These are phyloP conservation scores for Aspergillus brunneoviolaceus DNA, from an alignment of 2,329 filamentous ascomycete genomes.

Conservation along the genomic window DNA sequence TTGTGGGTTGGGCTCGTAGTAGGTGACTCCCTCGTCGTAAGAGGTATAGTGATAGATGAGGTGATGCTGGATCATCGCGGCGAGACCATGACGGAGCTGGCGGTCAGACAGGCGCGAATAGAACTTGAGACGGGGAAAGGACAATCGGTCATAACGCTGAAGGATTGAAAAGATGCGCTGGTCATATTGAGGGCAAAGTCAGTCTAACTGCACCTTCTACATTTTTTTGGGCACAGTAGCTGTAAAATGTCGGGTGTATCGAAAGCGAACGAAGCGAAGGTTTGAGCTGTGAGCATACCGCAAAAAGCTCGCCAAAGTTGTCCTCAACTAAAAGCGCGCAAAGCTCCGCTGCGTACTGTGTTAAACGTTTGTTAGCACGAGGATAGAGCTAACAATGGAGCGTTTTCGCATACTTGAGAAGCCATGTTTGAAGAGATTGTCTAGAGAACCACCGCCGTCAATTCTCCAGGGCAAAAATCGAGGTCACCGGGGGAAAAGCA, in stretches of 20 bases:
- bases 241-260: not conserved
- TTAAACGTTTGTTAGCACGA: conserved; percentile 26
- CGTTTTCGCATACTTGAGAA: conserved; percentile 53
- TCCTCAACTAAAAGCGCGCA: conserved; percentile 87
- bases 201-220: not conserved
- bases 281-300: conserved; percentile 60
- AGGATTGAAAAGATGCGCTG: conserved; percentile 84
- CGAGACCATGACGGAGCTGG: conserved; percentile 77
- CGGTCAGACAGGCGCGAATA: conserved; percentile 71
- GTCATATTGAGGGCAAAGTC: conserved; percentile 6
- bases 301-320: conserved; percentile 85
- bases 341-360: conserved; percentile 74
- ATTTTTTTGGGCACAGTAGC: not conserved
- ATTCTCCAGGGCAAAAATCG: conserved; percentile 67
- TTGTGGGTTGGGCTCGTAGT: conserved; percentile 80
- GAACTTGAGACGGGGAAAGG: conserved; percentile 66
- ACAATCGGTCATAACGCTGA: conserved; percentile 74
- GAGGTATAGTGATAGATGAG: conserved; percentile 73
- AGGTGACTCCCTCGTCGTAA: conserved; percentile 61
- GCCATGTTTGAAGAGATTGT: conserved; percentile 54
- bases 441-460: conserved; percentile 71
- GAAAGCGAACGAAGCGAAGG: not conserved
- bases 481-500: conserved; percentile 61
- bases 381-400: conserved; percentile 13
- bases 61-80: conserved; percentile 84